Evolutionary conservation across 768 basidiomycete genomes (phyloP).

Genomic region (Russula griseocarnosa): DNA sequence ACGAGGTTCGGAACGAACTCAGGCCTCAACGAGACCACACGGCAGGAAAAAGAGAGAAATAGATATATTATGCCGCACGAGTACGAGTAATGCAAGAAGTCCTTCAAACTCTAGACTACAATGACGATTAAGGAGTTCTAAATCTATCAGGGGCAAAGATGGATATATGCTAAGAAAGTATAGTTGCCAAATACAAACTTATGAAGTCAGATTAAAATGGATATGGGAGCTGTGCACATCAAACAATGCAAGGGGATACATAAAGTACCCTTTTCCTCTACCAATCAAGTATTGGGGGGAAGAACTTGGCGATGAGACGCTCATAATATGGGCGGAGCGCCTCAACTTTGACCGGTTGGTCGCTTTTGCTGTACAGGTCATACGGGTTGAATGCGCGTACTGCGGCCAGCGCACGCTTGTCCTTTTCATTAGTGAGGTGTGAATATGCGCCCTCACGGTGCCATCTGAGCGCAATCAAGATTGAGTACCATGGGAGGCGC

Average conservation of each 20-base stretch:
- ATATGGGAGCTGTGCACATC: conserved; percentile 7
- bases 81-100: conserved; percentile 6
- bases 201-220: conserved; percentile 14
- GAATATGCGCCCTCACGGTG: conserved; percentile 83
- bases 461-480: conserved; percentile 48
- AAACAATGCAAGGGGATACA: conserved; percentile 19
- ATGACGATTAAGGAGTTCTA: conserved; percentile 13
- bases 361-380: conserved; percentile 88
- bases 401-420: conserved; percentile 59
- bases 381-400: conserved; percentile 90
- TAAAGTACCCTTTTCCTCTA: conserved; percentile 34
- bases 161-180: conserved; percentile 12
- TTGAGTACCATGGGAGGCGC: background rate
- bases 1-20: conserved; percentile 1
- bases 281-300: conserved; percentile 81
- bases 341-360: conserved; percentile 57
- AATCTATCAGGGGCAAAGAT: conserved; percentile 3
- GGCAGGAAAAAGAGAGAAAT: background rate
- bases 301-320: conserved; percentile 76
- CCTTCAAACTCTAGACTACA: conserved; percentile 1
- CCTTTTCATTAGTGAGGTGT: conserved; percentile 73
- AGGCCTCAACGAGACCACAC: background rate
- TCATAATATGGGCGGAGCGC: conserved; percentile 81
- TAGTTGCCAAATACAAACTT: background rate
- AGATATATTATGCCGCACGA: background rate